phyloP scores from a whole-genome alignment of 208 protist species.

The Wallacemonas sp. region DNA sequence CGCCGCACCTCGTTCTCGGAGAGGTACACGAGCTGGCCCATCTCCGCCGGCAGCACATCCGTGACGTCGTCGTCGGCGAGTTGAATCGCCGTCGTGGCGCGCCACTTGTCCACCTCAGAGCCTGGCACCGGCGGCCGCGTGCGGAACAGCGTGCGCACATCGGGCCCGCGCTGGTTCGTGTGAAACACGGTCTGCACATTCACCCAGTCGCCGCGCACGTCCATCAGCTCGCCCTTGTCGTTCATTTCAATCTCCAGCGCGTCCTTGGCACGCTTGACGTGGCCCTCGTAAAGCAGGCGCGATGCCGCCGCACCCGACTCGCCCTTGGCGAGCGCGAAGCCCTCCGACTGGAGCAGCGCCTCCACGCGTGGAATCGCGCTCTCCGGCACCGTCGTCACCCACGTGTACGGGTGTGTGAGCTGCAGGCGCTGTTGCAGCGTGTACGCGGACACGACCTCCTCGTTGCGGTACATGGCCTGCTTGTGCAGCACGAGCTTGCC shows the following conservation, averaged over 20 bases:
- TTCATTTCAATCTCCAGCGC: conserved; percentile 59
- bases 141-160: conserved; percentile 75
- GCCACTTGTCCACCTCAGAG: conserved; percentile 72
- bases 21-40: conserved; percentile 91
- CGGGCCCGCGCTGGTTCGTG: conserved; percentile 60
- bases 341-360: conserved; percentile 52
- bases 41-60: conserved; percentile 80
- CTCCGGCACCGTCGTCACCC: conserved; percentile 68
- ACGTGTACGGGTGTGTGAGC: conserved; percentile 83
- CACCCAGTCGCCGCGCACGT: conserved; percentile 72
- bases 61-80: conserved; percentile 78
- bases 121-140: conserved; percentile 57
- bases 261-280: conserved; percentile 77
- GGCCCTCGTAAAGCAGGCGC: conserved; percentile 74
- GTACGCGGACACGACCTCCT: conserved; percentile 79
- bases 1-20: conserved; percentile 81
- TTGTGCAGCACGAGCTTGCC: conserved; percentile 81
- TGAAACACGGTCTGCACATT: conserved; percentile 80
- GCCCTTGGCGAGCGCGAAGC: conserved; percentile 50
- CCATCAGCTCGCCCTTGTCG: conserved; percentile 58
- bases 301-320: neutral
- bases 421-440: conserved; percentile 90
- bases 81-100: conserved; percentile 53
- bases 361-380: conserved; percentile 41
- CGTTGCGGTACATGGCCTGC: conserved; percentile 35